Base-by-base conservation (phyloP, 768 basidiomycete species). In the Filobasidium floriforme region DNA sequence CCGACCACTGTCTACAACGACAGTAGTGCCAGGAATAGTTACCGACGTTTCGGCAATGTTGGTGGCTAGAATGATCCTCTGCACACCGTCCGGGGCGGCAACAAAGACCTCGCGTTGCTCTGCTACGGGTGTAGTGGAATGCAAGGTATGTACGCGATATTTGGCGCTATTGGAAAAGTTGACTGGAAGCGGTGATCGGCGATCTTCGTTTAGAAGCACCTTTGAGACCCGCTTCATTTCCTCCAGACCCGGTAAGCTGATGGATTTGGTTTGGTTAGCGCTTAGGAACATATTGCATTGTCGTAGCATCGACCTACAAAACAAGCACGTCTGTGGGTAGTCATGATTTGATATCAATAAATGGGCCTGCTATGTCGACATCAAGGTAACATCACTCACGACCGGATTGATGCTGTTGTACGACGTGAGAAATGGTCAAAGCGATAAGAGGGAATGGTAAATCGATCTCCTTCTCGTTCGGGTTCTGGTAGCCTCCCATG, bases 11-110 rank as follows among this genome's bases (percentile, higher is more conserved):
- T 98, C 94, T 52, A 97, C 86, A 37, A 98, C 93, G 72, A 90
- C 92, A 11, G 94, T 90, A 28, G 96, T 90, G 70, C 94, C 90
- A 0, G 92, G 92, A 70, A 97, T 94, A 4, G 93, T 97, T 71
- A 96, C 83, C 4, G 90, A 92, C 2, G 92, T 93, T 79, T 97
- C 93, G 14, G 92, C 92, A 54, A 96, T 92, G 76, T 96, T 96
- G 44, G 93, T 98, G 5, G 92, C 85, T 59, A 97, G 82, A 70
- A 98, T 94, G 73, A 98, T 83, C 28, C 92, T 86, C 63, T 92
- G 87, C 22, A 90, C 82, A 11, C 90, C 90, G 1, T 75, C 67
- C 0, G 86, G 83, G 7, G 92, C 88, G 0, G 90, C 88, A 24
- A 89, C 86, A 74, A 96, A 96, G 61, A 97, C 88, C 64, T 85